Evolutionary conservation across 2,329 filamentous ascomycete species (phyloP), one percentile per base, ranked within the genome.

Genomic region (Colletotrichum salicis): DNA sequence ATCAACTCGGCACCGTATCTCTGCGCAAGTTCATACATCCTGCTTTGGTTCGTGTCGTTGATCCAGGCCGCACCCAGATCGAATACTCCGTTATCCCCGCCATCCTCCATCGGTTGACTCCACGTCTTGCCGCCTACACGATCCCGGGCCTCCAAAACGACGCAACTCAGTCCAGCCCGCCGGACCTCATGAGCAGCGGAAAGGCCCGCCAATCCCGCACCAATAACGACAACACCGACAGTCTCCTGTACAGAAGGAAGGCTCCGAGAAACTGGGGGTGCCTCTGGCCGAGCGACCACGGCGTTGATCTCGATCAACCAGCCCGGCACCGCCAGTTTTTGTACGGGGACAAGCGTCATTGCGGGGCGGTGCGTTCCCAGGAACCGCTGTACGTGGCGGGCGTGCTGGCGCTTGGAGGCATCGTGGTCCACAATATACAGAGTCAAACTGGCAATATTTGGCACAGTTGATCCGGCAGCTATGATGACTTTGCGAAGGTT

Each of bases 31-130:
- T 76, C 79, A 73, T 78, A 84, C 60, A 90, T 83, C 4, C 79
- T 79, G 31, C 75, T 79, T 73, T 91, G 88, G 62, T 84, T 87
- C 1, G 80, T 84, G 64, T 90, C 86, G 73, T 91, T 91, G 73
- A 90, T 86, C 89, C 89, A 91, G 0, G 87, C 87, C 0, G 87
- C 89, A 3, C 89, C 89, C 0, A 89, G 75, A 27, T 91, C 89
- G 7, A 85, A 81, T 0, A 79, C 71, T 0, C 84, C 84, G 2
- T 31, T 37, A 33, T 24, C 45, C 13, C 45, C 35, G 1, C 76
- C 81, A 41, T 78, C 70, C 1, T 78, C 74, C 10, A 79, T 72
- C 1, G 79, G 76, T 3, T 78, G 70, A 4, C 81, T 85, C 78
- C 81, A 86, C 0, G 85, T 87, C 77, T 89, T 89, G 7, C 87